Conservation (phyloP, 2,329 filamentous ascomycete species). For the Botryosphaeria dothidea region DNA sequence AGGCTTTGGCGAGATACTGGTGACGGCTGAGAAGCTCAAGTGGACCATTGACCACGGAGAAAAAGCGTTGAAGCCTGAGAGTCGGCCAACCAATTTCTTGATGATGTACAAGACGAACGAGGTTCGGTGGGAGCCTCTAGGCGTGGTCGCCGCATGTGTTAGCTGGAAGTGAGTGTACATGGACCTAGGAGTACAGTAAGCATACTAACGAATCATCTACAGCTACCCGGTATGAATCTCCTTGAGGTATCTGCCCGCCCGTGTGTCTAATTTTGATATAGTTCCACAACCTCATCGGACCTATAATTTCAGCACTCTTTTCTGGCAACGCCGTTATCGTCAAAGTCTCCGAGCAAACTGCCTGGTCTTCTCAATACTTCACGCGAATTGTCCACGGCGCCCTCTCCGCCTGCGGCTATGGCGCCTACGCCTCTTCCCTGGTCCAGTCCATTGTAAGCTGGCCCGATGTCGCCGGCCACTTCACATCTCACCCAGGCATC, state of each 20-base stretch:
- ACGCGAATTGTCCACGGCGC: constrained; percentile 75
- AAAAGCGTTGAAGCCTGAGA: constrained; percentile 69
- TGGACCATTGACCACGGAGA: constrained; percentile 95
- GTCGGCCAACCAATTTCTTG: constrained; percentile 81
- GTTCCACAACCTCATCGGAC: constrained; percentile 92
- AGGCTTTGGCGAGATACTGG: constrained; percentile 88
- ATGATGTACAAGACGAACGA: constrained; percentile 96
- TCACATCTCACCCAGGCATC: constrained; percentile 83
- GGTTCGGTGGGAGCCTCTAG: constrained; percentile 87
- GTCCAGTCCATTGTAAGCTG: constrained; percentile 87
- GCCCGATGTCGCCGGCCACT: constrained; percentile 75
- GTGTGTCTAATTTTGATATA: constrained; percentile 42
- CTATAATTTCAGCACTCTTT: constrained; percentile 87
- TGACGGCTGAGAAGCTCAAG: constrained; percentile 88
- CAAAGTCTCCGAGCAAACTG: constrained; percentile 93
- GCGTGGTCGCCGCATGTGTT: constrained; percentile 88
- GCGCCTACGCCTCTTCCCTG: constrained; percentile 71
- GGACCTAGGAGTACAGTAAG: not conserved
- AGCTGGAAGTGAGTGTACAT: constrained; percentile 80
- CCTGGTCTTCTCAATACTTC: constrained; percentile 88
- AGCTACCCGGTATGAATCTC: constrained; percentile 45
- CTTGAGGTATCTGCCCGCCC: not conserved
- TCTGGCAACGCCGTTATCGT: constrained; percentile 89
- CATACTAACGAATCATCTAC: constrained; percentile 11
- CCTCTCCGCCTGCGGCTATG: constrained; percentile 79